Evolutionary conservation across 2,329 filamentous ascomycete genomes (phyloP), one percentile per base, ranked within the genome.

Genomic region (Magnaporthales sp.): DNA sequence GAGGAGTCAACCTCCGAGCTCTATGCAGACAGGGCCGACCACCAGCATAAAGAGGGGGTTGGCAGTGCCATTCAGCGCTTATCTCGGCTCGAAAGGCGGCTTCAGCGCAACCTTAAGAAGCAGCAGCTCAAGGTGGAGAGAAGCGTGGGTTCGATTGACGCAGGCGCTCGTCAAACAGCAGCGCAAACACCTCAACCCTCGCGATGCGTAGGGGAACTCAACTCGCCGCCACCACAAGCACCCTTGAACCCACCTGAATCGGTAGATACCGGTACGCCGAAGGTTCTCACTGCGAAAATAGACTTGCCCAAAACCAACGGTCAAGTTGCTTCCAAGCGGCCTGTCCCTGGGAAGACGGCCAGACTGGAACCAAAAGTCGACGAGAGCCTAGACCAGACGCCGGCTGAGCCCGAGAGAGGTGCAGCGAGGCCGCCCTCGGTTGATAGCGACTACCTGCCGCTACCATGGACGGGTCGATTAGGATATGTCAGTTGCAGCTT

Each of bases 401-500:
- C 19, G 22, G n/a, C 6, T 4, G 46, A 56, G 9, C n/a, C 13
- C 9, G 64, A 54, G 15, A 38, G 64, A n/a, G 78, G 77, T 1
- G 78, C 80, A 2, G 81, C 83, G 9, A 82, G 92, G 66, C 85
- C 89, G 13, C 92, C 92, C 7, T 86, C 93, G 0, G 87, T 96
- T 19, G 91, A 97, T 73, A 97, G 92, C 74, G 86, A 86, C 70
- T 91, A 89, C 72, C 81, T 97, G 24, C 94, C 94, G 27, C 77
- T 97, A 26, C 94, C 93, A 0, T 97, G 93, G 93, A 92, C 89
- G 77, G 94, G 94, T 0, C 85, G 93, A 30, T 75, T 97, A 68
- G 93, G 93, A 67, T 97, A 96, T 83, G 92, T 94, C 77, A 80
- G 89, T 77, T 1, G 27, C 1, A 19, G 15, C 60, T 19, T 5